phyloP scores from a whole-genome alignment of 441 rosid species.

The Pelargonium australe region DNA sequence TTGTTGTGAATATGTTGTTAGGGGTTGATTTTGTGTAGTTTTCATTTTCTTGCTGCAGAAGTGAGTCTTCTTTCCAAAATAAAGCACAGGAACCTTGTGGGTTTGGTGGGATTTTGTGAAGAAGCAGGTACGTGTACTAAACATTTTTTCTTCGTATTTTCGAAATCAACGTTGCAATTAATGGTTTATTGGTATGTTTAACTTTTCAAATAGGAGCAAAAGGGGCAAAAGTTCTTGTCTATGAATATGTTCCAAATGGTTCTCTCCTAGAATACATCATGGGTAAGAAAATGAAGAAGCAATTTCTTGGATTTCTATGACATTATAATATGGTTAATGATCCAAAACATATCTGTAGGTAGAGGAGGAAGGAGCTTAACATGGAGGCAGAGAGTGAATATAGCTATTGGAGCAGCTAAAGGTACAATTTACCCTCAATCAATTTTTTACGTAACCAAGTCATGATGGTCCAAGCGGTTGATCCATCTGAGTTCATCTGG shows the following conservation, averaged over 20 bases:
- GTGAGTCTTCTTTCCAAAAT: constrained; percentile 45
- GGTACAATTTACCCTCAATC: constrained; percentile 22
- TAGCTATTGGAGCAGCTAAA: constrained; percentile 65
- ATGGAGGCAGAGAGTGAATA: constrained; percentile 51
- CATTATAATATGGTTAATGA: no score
- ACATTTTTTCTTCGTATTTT: no score
- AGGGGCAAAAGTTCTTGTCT: constrained; percentile 40
- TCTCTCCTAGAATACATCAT: constrained; percentile 50
- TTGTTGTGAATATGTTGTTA: no score
- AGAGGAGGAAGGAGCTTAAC: constrained; percentile 37
- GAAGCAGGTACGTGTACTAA: constrained; percentile 33
- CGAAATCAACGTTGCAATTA: no score
- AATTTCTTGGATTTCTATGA: no score
- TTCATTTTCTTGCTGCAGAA: constrained; percentile 38
- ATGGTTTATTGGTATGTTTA: no score
- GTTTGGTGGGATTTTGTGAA: constrained; percentile 59
- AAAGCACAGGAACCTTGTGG: constrained; percentile 48
- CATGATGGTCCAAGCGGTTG: no score
- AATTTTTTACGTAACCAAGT: no score
- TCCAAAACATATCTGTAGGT: constrained; percentile 22
- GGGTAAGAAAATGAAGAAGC: constrained; percentile 23
- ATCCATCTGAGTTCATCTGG: no score
- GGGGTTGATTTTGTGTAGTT: background rate
- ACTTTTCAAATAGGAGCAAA: constrained; percentile 27
- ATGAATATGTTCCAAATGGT: constrained; percentile 54